Conservation (phyloP, 2,329 filamentous ascomycete genomes). For the Pseudogymnoascus pannorum region DNA sequence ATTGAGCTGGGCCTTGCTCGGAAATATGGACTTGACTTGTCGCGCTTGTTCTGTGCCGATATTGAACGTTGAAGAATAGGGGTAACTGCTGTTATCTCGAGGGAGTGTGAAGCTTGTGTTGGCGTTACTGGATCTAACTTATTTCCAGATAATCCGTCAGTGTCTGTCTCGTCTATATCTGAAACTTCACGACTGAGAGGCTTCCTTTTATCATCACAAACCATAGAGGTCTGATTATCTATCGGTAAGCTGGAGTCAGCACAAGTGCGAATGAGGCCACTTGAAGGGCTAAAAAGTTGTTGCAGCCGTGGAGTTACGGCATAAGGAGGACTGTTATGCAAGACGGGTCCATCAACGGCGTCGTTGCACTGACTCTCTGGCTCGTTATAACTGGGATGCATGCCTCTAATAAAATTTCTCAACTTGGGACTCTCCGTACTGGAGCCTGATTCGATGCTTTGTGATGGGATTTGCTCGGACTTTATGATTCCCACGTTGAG, state of each 20-base stretch:
- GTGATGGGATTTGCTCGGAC: not conserved
- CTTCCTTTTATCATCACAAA: not conserved
- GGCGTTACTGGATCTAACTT: not conserved
- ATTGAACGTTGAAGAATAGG: not conserved
- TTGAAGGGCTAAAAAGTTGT: not conserved
- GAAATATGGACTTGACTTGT: slow-evolving; percentile 5
- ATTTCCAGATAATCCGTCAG: not conserved
- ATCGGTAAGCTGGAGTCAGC: not conserved
- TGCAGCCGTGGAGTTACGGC: not conserved
- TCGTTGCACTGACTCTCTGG: not conserved
- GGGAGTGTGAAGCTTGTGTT: not conserved
- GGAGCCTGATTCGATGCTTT: not conserved
- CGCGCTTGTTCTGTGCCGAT: slow-evolving; percentile 3
- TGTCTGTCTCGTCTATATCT: not conserved
- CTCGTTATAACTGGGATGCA: not conserved
- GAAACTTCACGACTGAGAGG: not conserved
- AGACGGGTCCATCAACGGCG: not conserved
- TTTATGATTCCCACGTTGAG: not conserved
- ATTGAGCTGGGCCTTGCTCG: not conserved
- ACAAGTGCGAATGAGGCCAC: not conserved
- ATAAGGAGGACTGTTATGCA: not conserved
- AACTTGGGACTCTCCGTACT: not conserved
- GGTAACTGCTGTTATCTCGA: not conserved
- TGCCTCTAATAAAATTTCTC: not conserved
- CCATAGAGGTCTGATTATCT: not conserved